A percentile compares a stretch with the other conserved stretches of the same genome.
These are phyloP conservation scores for Primulina huaijiensis DNA, from an alignment of 257 asterid genomes.

Conservation along the genomic window DNA sequence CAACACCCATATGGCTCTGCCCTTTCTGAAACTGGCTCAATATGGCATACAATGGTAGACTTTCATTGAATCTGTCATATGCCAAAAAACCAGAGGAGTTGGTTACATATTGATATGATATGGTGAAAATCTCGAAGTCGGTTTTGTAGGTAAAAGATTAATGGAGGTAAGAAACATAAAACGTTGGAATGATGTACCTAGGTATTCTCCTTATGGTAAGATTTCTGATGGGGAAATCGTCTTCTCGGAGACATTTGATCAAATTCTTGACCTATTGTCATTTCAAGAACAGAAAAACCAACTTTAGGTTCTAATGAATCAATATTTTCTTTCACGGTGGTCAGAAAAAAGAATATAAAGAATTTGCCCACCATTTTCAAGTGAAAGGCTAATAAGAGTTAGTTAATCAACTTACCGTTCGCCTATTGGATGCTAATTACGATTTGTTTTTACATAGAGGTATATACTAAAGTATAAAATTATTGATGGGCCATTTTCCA, in stretches of 20 bases:
- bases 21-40: conserved; percentile 78
- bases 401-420: no score
- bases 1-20: conserved; percentile 81
- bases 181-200: conserved; percentile 36
- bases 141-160: not conserved
- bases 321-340: no score
- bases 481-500: no score
- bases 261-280: conserved; percentile 59
- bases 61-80: conserved; percentile 40
- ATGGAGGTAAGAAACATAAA: no score
- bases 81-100: not conserved
- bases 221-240: conserved; percentile 46
- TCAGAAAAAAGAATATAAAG: no score
- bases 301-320: not conserved
- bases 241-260: conserved; percentile 50
- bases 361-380: no score
- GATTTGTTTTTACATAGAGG: no score
- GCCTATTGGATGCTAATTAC: no score
- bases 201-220: conserved; percentile 65
- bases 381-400: no score
- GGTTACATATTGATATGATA: not conserved
- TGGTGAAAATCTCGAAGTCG: not conserved
- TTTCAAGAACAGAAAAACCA: no score
- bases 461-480: no score
- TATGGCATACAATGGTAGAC: conserved; percentile 53